Evolutionary conservation across 495 filamentous ascomycete genomes (phyloP), one percentile per base, ranked within the genome.

Genomic region (Xylaria scruposa): DNA sequence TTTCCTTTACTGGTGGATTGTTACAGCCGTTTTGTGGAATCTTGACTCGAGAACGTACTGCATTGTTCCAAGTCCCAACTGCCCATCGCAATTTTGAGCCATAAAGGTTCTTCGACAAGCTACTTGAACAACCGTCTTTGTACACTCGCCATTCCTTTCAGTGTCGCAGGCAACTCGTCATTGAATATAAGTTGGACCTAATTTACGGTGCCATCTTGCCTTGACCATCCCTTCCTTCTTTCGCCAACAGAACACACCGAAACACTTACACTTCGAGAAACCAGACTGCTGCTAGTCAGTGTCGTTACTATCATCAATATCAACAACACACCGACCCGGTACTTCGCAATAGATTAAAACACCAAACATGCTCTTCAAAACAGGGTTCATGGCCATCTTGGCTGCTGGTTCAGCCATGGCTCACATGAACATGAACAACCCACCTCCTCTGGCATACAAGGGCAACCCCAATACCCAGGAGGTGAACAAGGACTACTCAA

Each of bases 361-460:
- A 53, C 68, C 56, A 67, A 84, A 77, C 13, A 85, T 82, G 81
- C 77, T 79, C 69, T 78, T 79, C 74, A 77, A 73, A 75, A 74
- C 74, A 40, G 76, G 65, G 3, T 59, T 79, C 68, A 47, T 78
- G 31, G 70, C 72, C 67, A 67, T 76, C 33, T 76, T 85, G 61
- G 82, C 81, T 58, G 72, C 83, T 13, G 74, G 79, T 59, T 70
- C 80, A 46, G 78, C 79, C 68, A 79, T 61, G 70, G 89, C 86
- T 15, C 91, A 92, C 78, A 90, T 91, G 84, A 80, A 85, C 75
- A 87, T 93, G 84, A 73, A 73, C 29, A 81, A 81, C 65, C 90
- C 90, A n/a, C 73, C 83, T 19, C 88, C 88, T 10, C 81, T 91
- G 66, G 80, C 83, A 24, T 85, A 83, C 75, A 85, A 85, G 76